phyloP scores from a whole-genome alignment of 495 filamentous ascomycete genomes.

The Aspergillus olivimuriae region DNA sequence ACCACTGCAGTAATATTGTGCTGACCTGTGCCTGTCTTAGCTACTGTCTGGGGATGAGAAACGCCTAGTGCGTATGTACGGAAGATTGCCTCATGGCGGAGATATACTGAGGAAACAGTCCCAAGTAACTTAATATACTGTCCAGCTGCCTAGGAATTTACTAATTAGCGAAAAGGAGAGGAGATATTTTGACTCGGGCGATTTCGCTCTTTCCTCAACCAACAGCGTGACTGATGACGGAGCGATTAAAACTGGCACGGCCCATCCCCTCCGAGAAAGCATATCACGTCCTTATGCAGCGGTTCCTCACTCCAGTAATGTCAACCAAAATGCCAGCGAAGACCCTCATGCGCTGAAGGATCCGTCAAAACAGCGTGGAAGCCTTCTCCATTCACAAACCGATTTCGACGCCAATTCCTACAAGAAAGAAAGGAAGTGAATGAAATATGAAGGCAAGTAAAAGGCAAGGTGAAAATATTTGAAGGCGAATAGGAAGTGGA shows the following conservation, averaged over 20 bases:
- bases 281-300: conserved; percentile 20
- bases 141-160: not conserved
- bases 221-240: conserved; percentile 13
- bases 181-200: conserved; percentile 23
- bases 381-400: not conserved
- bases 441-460: not conserved
- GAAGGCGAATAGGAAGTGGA: not conserved
- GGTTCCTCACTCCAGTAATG: conserved; percentile 17
- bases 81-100: not conserved
- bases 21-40: not conserved
- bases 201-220: conserved; percentile 20
- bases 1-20: not conserved
- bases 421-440: not conserved
- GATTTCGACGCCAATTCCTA: not conserved
- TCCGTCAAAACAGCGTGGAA: not conserved
- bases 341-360: conserved; percentile 1
- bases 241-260: conserved; percentile 15
- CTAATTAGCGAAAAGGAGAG: not conserved
- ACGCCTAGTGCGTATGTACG: conserved; percentile 2
- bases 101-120: not conserved
- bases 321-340: conserved; percentile 11
- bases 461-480: not conserved
- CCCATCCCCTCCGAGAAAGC: conserved; percentile 16
- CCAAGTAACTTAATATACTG: conserved; percentile 3
- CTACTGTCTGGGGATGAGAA: conserved; percentile 5